Base-by-base conservation (phyloP, 1,284 basidiomycete species). In the Athelia sp. region DNA sequence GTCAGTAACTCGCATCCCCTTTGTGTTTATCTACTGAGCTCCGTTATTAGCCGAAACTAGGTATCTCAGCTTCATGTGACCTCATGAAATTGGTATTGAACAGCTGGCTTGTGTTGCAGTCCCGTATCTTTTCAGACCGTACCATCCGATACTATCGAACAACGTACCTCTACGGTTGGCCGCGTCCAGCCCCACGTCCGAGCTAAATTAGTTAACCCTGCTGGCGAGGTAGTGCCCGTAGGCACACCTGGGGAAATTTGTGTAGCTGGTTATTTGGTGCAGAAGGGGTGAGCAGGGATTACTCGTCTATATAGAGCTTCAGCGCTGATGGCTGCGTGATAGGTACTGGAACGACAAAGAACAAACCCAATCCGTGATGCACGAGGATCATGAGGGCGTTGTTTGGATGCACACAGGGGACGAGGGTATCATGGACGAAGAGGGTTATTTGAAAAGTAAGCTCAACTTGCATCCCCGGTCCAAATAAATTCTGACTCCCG, bases 381-480 rank as follows among this genome's bases (percentile, higher is more conserved):
- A 6, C 4, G 6, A 13, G 6, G 77, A 83, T 49, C 48, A 62
- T 40, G 36, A 40, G n/a, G 15, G n/a, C n/a, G 78, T 70, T 1
- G 56, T 85, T 38, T 93, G 89, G 90, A 91, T 93, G 83, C 77
- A 87, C 61, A 90, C 88, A 0, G 90, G 91, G 1, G 91, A 94
- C 63, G 80, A 92, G 58, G 91, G 78, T 1, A 81, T 89, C 34
- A 78, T 93, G 70, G 90, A 93, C 58, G 79, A 84, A 47, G 85
- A 93, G 51, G 91, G 91, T 3, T 93, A 92, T 66, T 66, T 93
- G 19, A 70, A 68, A 56, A 82, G 87, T 88, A 57, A 54, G 75
- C 65, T n/a, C 52, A 13, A 45, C 46, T 47, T 24, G 43, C 19
- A 47, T 43, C 36, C 29, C 18, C 56, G 55, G 46, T 56, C 48